phyloP scores from a whole-genome alignment of 2,329 filamentous ascomycete genomes.

The Sphaerostilbella broomeana region DNA sequence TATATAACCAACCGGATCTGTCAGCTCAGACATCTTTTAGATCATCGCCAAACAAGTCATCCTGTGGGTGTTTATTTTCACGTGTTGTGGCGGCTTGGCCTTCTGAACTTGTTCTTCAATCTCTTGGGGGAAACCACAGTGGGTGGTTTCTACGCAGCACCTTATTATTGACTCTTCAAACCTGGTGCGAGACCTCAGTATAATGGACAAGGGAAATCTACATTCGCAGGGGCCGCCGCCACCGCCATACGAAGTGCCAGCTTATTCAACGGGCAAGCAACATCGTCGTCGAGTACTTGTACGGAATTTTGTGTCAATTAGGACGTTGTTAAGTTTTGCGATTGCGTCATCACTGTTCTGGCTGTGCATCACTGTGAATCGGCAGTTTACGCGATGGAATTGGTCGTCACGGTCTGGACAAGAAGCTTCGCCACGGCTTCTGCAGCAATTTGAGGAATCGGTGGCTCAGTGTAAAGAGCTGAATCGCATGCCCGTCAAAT shows the following conservation, averaged over 20 bases:
- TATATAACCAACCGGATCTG: no score
- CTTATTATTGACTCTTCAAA: no score
- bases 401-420: background rate
- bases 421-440: slow-evolving; percentile 4
- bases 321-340: slow-evolving; percentile 7
- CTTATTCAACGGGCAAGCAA: slow-evolving; percentile 8
- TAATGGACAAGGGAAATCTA: slow-evolving; percentile 1
- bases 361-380: slow-evolving; percentile 6
- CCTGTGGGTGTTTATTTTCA: no score
- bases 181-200: no score
- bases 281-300: slow-evolving; percentile 2
- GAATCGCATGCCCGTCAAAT: slow-evolving; percentile 2
- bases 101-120: no score
- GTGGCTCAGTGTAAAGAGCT: slow-evolving; percentile 7
- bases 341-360: slow-evolving; percentile 8
- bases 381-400: no score
- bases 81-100: no score
- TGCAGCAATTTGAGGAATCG: slow-evolving; percentile 8
- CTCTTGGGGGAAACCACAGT: no score
- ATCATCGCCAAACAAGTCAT: no score
- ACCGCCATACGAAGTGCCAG: slow-evolving; percentile 7
- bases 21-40: no score
- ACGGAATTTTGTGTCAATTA: slow-evolving; percentile 8
- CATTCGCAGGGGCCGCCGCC: slow-evolving; percentile 6
- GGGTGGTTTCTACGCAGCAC: no score